Evolutionary conservation across 2,329 filamentous ascomycete species (phyloP), one percentile per base, ranked within the genome.

Genomic region (Colletotrichum salicis): DNA sequence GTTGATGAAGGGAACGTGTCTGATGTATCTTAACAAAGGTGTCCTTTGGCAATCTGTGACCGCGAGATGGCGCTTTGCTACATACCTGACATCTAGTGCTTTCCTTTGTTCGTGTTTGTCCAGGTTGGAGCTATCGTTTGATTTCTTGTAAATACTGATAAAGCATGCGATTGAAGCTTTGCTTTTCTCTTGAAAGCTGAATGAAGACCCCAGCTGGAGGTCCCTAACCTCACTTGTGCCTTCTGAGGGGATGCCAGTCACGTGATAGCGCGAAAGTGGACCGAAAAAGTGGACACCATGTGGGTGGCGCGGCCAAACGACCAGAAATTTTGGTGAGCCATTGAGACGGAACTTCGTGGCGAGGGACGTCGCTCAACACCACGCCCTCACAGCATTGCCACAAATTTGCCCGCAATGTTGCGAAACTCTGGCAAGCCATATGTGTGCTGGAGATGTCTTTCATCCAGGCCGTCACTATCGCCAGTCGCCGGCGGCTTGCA

Each of bases 371-470:
- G 62, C 68, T 67, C 64, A 58, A 12, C 7, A n/a, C 48, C 12
- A 29, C 12, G 19, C 22, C 10, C 27, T 45, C 24, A 58, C 31
- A 68, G 55, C 37, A 66, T 66, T 55, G 29, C 52, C 10, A 12
- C 2, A n/a, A 12, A 10, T 27, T 22, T 27, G 13, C 41, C 41
- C 70, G 74, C 65, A 31, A 84, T 81, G 78, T 73, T 83, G 64
- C 77, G 76, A 63, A 75, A 73, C 31, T 74, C 80, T 55, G 74
- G 74, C 59, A 75, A 73, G 29, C 76, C 77, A n/a, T 80, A 79
- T 65, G 73, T 81, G 33, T 82, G 81, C 69, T 77, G 79, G 76
- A 77, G 75, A 67, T 84, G 80, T 65, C 67, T 81, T 41, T 65
- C 74, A 3, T 75, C 54, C n/a, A 64, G 41, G n/a, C 15, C 59